Base-by-base conservation (phyloP, 2,329 filamentous ascomycete genomes). In the Colletotrichum acutatum region DNA sequence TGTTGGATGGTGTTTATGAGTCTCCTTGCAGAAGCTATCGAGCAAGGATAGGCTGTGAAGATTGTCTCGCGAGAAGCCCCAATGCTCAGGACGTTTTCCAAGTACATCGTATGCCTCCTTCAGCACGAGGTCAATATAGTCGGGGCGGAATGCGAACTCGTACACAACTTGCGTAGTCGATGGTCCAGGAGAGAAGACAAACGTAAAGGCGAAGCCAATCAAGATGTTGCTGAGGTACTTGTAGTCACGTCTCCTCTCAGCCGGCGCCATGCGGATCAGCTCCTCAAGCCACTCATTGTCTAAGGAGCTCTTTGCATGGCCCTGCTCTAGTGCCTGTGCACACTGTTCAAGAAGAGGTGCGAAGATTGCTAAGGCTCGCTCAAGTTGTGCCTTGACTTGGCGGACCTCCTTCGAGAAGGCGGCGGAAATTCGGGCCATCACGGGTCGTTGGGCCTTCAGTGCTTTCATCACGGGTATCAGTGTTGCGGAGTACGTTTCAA, bases 11-110 rank as follows among this genome's bases (percentile, higher is more conserved):
- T 72, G 70, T 30, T 65, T 72, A 12, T 72, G 70, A 24, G 70
- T 72, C 46, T 72, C 70, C 19, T 72, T 72, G 32, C 70, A 72
- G 28, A 72, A 72, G 34, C 70, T 72, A 32, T 72, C 70, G 19
- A 72, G n/a, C 19, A 72, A 24, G 6, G 70, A 72, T 4, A 72
- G 54, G 16, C 28, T 28, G 24, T 60, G 54, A 19, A 70, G 70
- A 12, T 34, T 70, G 2, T 72, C 60, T 24, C 59, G 59, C 46
- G 70, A 65, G 37, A 72, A 72, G 1, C 3, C 22, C 70, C 70
- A 72, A 11, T 22, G 19, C n/a, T 57, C 22, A 3, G 16, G 37
- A 3, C 34, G 37, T 3, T 56, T 14, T 22, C 70, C 70, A 24
- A 72, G 14, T n/a, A 69, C 66, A 7, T 60, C 32, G 11, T 30